Evolutionary conservation across 2,329 filamentous ascomycete genomes (phyloP).

Genomic region (Ophiostoma quercus): DNA sequence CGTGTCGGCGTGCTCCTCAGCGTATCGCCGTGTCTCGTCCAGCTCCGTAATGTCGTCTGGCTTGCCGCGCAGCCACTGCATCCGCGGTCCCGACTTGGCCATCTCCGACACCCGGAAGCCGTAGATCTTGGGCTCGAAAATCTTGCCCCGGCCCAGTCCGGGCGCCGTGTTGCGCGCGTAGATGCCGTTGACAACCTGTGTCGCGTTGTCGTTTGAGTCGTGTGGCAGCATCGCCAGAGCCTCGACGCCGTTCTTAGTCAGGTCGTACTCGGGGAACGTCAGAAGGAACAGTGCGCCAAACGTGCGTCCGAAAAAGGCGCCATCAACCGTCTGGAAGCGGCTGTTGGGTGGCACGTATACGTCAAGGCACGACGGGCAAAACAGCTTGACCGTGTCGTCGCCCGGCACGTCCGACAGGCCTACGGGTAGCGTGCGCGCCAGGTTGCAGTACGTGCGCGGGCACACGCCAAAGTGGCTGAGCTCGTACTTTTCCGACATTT

Average conservation of each 20-base stretch:
- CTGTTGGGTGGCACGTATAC: slow-evolving; percentile 97
- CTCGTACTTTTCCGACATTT: slow-evolving; percentile 99
- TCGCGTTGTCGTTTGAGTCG: slow-evolving; percentile 25
- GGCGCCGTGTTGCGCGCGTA: slow-evolving; percentile 82
- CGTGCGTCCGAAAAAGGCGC: slow-evolving; percentile 95
- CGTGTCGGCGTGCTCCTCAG: slow-evolving; percentile 52
- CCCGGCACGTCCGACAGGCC: slow-evolving; percentile 92
- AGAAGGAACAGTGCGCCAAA: slow-evolving; percentile 97
- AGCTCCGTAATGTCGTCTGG: slow-evolving; percentile 75
- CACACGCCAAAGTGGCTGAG: slow-evolving; percentile 92
- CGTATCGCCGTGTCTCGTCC: slow-evolving; percentile 65
- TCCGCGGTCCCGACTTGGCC: slow-evolving; percentile 81
- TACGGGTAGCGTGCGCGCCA: slow-evolving; percentile 84
- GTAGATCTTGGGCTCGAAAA: slow-evolving; percentile 95
- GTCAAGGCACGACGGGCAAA: slow-evolving; percentile 93
- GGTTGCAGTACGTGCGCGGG: slow-evolving; percentile 88
- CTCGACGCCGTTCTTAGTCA: slow-evolving; percentile 65
- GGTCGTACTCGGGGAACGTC: slow-evolving; percentile 93
- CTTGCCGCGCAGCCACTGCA: slow-evolving; percentile 91
- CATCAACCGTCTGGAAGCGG: slow-evolving; percentile 93
- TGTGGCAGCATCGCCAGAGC: slow-evolving; percentile 41
- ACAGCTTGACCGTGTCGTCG: slow-evolving; percentile 96
- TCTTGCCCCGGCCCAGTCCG: slow-evolving; percentile 71
- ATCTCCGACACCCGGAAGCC: slow-evolving; percentile 92
- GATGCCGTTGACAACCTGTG: slow-evolving; percentile 68